Evolutionary conservation across 495 filamentous ascomycete species (phyloP).

Genomic region (Geoglossum glabrum): DNA sequence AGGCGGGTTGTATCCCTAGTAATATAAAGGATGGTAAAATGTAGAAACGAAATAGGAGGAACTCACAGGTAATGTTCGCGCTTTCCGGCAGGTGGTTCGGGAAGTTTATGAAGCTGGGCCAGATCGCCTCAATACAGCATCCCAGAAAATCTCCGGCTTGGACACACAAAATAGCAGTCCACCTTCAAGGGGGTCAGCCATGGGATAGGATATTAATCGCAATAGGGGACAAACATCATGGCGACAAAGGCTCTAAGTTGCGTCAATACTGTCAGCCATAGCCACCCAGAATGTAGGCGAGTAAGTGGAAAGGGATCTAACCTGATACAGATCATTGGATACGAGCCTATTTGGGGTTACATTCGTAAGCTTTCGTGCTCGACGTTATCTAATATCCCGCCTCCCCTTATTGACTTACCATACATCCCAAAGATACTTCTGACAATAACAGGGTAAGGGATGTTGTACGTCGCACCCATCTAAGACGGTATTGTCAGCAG

Average conservation of each 20-base stretch:
- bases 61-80: conserved; percentile 24
- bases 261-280: not conserved
- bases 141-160: conserved; percentile 26
- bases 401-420: conserved; percentile 22
- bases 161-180: conserved; percentile 28
- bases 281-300: not conserved
- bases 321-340: conserved; percentile 4
- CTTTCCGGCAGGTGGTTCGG: conserved; percentile 26
- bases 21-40: not conserved
- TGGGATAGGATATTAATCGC: not conserved
- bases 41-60: not conserved
- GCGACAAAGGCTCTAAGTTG: conserved; percentile 22
- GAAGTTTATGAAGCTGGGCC: conserved; percentile 40
- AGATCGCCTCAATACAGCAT: conserved; percentile 39
- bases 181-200: not conserved
- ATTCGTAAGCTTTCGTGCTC: conserved; percentile 26
- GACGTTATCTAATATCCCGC: conserved; percentile 17
- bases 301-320: not conserved
- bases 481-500: conserved; percentile 8
- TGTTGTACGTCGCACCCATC: conserved; percentile 65
- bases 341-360: conserved; percentile 10
- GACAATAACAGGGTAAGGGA: conserved; percentile 64
- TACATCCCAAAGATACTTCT: conserved; percentile 70
- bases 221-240: conserved; percentile 17
- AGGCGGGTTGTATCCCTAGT: not conserved